These are phyloP conservation scores for Mimosa bimucronata DNA, from an alignment of 306 rosid species.

Conservation along the genomic window DNA sequence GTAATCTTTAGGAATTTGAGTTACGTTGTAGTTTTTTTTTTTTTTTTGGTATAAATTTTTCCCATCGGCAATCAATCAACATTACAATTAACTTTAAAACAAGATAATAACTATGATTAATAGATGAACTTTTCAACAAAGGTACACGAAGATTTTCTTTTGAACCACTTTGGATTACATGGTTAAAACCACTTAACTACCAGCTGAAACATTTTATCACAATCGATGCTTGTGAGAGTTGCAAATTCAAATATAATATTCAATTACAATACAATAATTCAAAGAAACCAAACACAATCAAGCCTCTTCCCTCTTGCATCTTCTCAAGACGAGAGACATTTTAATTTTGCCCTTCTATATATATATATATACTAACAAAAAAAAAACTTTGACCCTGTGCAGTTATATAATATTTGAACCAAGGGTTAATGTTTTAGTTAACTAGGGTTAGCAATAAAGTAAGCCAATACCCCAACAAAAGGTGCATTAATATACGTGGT, in stretches of 20 bases:
- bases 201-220: conserved; percentile 36
- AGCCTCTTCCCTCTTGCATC: conserved; percentile 70
- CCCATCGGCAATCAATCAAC: neutral
- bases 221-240: conserved; percentile 39
- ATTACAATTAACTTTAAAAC: neutral
- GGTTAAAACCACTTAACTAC: neutral
- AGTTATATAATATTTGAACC: neutral
- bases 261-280: conserved; percentile 1
- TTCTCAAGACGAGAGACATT: conserved; percentile 74
- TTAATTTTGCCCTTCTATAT: conserved; percentile 17
- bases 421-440: neutral
- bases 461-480: conserved; percentile 82
- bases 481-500: conserved; percentile 97
- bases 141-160: conserved; percentile 23
- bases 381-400: conserved; percentile 25
- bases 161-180: neutral
- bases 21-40: neutral
- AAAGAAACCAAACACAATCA: conserved; percentile 38
- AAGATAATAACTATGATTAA: neutral
- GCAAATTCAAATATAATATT: conserved; percentile 24
- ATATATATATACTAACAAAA: conserved; percentile 19
- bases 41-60: neutral
- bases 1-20: neutral
- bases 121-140: conserved; percentile 7
- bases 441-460: conserved; percentile 66